Evolutionary conservation across 441 rosid species (phyloP), one percentile per base, ranked within the genome.

Genomic region (Gossypium gossypioides): DNA sequence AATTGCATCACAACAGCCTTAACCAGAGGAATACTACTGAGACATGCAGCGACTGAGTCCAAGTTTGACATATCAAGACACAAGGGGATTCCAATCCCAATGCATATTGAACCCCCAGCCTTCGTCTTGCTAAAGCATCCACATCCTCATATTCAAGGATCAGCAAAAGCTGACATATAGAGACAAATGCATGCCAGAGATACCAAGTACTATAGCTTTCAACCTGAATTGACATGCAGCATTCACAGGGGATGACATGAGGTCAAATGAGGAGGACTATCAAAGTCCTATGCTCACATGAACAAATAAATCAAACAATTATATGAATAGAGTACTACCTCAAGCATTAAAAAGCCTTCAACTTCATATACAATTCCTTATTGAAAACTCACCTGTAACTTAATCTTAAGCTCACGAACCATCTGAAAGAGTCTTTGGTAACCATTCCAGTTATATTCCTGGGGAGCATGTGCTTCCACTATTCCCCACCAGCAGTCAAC

Each of bases 401-500:
- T 92, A 61, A 95, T 90, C 84, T 92, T 87, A 75, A 86, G 88
- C 78, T 92, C 93, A 63, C 81, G 83, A 74, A 91, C 86, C 84
- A 95, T 88, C 84, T 88, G 99, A 79, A 89, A 88, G 70, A 92
- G 96, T 79, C 87, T 84, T 79, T 75, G 84, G 84, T 95, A 96
- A 70, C 99, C 99, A 77, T 76, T 92, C 99, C 99, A 96, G 76
- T 88, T 91, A 84, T 92, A 96, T 72, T 91, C 97, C 72, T 72
- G 93, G 1, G 99, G 98, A 66, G 89, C 80, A 81, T 90, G 95
- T 67, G 91, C 93, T 86, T 92, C 98, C 32, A 90, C 99, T 80
- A 95, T 90, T 73, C 99, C 99, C 99, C 99, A 95, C 99, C 99
- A 96, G 83, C 99, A 96, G 82, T 96, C 92, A 73, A 89, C 95